Evolutionary conservation across 495 filamentous ascomycete genomes (phyloP), one percentile per base, ranked within the genome.

Genomic region (Choiromyces venosus): DNA sequence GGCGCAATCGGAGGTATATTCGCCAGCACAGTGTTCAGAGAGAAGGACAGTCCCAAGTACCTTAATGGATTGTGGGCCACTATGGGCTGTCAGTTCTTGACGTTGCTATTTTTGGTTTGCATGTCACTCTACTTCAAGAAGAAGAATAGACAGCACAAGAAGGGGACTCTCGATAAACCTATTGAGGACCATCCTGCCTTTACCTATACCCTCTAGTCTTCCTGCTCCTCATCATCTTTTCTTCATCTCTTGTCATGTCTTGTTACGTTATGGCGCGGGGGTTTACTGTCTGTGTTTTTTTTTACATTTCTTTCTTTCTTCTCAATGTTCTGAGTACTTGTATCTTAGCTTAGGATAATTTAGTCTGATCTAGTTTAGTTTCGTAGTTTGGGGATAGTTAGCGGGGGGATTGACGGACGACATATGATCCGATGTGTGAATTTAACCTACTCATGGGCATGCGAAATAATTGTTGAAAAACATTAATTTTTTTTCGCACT

Each of bases 1-100:
- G 88, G 88, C 14, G 87, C 85, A 8, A 81, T 90, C 67, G 88
- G 88, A 12, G 88, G 88, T 25, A 89, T 90, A 65, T 84, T 83
- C 21, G 86, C 87, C 9, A 85, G 82, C 61, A 82, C 87, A 37
- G 86, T 89, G 33, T 90, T 89, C 78, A 83, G 88, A 8, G 76
- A 83, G 33, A 79, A 89, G 80, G 88, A 90, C 73, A 82, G 82
- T n/a, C 88, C 88, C 1, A 80, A 73, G 37, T 90, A 90, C 76
- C 73, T 83, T 12, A 88, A 88, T 33, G 88, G 88, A 6, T 85
- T 90, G 66, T 86, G 83, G 79, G 83, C 76, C 36, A 70, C 79
- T 5, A 77, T 81, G 35, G 79, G 68, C 25, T 67, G 65, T 18
- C 79, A 81, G 37, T 61, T 81, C 14, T 46, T 77, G 10, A 68